Percentiles rank a stretch among this genome's conserved stretches.
Evolutionary conservation across 805 yeast genomes (phyloP).

Genomic region (Ogataea saltuana): DNA sequence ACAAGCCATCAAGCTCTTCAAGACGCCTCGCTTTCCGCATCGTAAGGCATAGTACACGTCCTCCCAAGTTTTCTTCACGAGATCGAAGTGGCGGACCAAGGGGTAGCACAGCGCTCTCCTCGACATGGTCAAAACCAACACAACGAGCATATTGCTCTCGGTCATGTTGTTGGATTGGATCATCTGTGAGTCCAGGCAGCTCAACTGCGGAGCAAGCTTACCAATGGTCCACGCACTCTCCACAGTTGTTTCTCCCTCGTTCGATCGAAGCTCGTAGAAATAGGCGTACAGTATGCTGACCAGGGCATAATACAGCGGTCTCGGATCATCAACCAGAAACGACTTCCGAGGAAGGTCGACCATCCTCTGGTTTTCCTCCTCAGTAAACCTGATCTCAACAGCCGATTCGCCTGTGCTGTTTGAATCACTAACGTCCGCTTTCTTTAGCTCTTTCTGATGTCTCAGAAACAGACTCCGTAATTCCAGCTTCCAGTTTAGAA

Average conservation of each 20-base stretch:
- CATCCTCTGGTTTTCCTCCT: constrained; percentile 67
- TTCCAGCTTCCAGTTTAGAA: constrained; percentile 57
- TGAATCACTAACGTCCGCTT: not conserved
- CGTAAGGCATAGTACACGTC: constrained; percentile 67
- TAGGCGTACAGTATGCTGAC: constrained; percentile 71
- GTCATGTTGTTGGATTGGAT: constrained; percentile 37
- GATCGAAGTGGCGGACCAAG: constrained; percentile 66
- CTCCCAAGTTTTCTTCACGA: constrained; percentile 66
- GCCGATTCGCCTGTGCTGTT: constrained; percentile 23
- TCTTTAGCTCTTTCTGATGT: constrained; percentile 42
- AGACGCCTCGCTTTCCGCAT: constrained; percentile 67
- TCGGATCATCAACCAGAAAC: constrained; percentile 55
- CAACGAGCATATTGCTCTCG: constrained; percentile 44
- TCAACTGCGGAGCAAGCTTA: constrained; percentile 74
- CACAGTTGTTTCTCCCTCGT: constrained; percentile 66
- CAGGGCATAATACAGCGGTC: constrained; percentile 61
- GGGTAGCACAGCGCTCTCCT: constrained; percentile 81
- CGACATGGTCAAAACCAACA: constrained; percentile 59
- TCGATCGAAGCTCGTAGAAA: constrained; percentile 73
- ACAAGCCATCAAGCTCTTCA: constrained; percentile 58
- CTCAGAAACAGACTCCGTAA: constrained; percentile 43
- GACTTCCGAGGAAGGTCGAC: constrained; percentile 63
- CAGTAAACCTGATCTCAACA: constrained; percentile 54
- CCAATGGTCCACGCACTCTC: constrained; percentile 97
- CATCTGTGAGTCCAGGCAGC: constrained; percentile 66